Evolutionary conservation across 106 monocot genomes (phyloP).

Genomic region (Xerophyta viscosa): DNA sequence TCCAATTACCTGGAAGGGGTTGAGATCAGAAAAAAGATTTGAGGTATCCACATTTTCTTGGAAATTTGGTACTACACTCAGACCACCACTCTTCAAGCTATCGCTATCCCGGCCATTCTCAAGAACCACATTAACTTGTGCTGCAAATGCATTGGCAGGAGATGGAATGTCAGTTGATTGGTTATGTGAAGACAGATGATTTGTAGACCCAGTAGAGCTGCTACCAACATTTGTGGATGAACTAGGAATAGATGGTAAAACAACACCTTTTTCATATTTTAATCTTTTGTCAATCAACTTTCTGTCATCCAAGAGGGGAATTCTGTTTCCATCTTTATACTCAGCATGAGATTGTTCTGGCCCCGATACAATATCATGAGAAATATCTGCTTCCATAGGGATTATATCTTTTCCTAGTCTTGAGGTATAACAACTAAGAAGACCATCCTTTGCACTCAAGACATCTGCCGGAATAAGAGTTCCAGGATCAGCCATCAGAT

Average conservation of each 20-base stretch:
- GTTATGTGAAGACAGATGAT: conserved; percentile 12
- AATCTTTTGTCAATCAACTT: conserved; percentile 12
- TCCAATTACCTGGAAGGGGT: conserved; percentile 59
- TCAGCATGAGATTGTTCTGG: conserved; percentile 7
- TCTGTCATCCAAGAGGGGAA: conserved; percentile 11
- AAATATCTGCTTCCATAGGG: conserved; percentile 15
- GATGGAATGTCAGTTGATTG: conserved; percentile 13
- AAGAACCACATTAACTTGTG: conserved; percentile 20
- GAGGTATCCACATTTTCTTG: conserved; percentile 35
- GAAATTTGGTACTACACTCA: conserved; percentile 9
- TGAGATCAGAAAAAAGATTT: conserved; percentile 80
- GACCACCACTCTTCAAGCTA: conserved; percentile 9
- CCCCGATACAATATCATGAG: conserved; percentile 11
- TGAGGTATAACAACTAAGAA: conserved; percentile 23
- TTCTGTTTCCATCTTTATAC: conserved; percentile 9
- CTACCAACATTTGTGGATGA: conserved; percentile 34
- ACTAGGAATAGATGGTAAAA: conserved; percentile 19
- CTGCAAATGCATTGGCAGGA: conserved; percentile 18
- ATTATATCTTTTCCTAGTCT: conserved; percentile 17
- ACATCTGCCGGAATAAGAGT: conserved; percentile 89
- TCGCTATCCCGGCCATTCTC: conserved; percentile 8
- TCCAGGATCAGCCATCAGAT: conserved; percentile 96
- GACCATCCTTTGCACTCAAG: conserved; percentile 50
- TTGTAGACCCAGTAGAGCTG: conserved; percentile 14
- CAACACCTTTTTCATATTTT: conserved; percentile 21